A percentile compares a stretch with the other conserved stretches of the same genome.
Evolutionary conservation across 73 alveolate species (phyloP).

Genomic region (Blepharisma stoltei): DNA sequence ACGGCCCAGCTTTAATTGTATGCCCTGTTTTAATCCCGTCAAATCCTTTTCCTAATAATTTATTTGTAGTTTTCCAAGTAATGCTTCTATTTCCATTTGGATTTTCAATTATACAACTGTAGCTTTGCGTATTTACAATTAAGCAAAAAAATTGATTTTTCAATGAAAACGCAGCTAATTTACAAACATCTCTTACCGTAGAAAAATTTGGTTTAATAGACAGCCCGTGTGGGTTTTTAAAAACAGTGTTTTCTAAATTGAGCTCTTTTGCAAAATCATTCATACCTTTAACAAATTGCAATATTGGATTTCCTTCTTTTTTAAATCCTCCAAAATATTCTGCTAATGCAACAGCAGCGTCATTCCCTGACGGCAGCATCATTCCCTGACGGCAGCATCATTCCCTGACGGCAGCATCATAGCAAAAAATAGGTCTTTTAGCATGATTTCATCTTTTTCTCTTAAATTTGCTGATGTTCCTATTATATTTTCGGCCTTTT

Average conservation of each 20-base stretch:
- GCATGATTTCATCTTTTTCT: slow-evolving; percentile 51
- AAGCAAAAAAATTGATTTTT: slow-evolving; percentile 39
- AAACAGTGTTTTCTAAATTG: slow-evolving; percentile 55
- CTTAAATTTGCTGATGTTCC: slow-evolving; percentile 78
- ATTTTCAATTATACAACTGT: slow-evolving; percentile 20
- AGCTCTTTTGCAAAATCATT: slow-evolving; percentile 48
- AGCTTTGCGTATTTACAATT: slow-evolving; percentile 43
- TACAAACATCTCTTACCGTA: slow-evolving; percentile 63
- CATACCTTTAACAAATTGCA: slow-evolving; percentile 65
- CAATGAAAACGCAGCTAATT: slow-evolving; percentile 45
- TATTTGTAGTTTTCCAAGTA: slow-evolving; percentile 64
- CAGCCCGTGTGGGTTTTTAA: slow-evolving; percentile 77
- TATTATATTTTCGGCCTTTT: slow-evolving; percentile 7
- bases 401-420: slow-evolving; percentile 89
- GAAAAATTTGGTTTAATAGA: slow-evolving; percentile 55
- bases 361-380: slow-evolving; percentile 85
- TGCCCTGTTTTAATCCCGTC: slow-evolving; percentile 68
- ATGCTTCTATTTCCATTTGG: slow-evolving; percentile 23
- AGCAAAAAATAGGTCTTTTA: slow-evolving; percentile 70
- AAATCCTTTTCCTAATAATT: slow-evolving; percentile 49
- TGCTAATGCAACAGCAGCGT: slow-evolving; percentile 73
- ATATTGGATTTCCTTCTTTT: slow-evolving; percentile 32
- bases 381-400: slow-evolving; percentile 81
- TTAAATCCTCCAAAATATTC: slow-evolving; percentile 53
- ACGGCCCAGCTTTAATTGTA: slow-evolving; percentile 65